A percentile compares a stretch with the other conserved stretches of the same genome.
phyloP scores from a whole-genome alignment of 1,284 basidiomycete genomes.

The Earliella scabrosa region DNA sequence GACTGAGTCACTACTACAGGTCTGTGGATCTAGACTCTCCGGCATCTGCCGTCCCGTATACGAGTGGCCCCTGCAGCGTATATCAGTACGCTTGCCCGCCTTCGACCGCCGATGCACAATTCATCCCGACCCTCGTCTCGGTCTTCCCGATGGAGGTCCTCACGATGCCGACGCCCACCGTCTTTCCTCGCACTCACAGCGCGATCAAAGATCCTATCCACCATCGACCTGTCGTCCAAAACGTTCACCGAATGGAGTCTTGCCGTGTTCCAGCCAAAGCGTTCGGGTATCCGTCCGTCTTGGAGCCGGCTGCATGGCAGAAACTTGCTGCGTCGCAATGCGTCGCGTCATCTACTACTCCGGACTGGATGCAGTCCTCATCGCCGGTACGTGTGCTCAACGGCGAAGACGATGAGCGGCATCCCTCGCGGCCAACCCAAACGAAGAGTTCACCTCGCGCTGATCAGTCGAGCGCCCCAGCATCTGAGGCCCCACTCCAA shows the following conservation, averaged over 20 bases:
- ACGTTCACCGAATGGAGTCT: not conserved
- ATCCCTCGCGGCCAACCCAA: not conserved
- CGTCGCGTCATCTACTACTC: too few relatives aligned
- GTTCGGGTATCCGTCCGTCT: not conserved
- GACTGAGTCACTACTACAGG: not conserved
- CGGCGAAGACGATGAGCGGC: too few relatives aligned
- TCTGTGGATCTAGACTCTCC: not conserved
- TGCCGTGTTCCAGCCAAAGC: not conserved
- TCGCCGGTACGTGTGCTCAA: too few relatives aligned
- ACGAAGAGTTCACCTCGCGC: not conserved
- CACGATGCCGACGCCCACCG: not conserved
- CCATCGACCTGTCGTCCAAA: not conserved
- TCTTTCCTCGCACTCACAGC: not conserved
- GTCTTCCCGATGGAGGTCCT: not conserved
- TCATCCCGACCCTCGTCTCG: too few relatives aligned
- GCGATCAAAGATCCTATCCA: not conserved
- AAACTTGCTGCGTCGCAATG: too few relatives aligned
- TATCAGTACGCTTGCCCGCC: not conserved
- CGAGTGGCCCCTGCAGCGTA: not conserved
- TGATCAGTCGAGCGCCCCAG: not conserved
- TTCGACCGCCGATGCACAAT: not conserved
- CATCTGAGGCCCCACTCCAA: not conserved
- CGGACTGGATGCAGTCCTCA: too few relatives aligned
- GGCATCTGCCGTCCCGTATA: not conserved
- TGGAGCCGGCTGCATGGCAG: not conserved